Evolutionary conservation across 148 eudicot species (phyloP), one percentile per base, ranked within the genome.

Genomic region (Drosera capensis): DNA sequence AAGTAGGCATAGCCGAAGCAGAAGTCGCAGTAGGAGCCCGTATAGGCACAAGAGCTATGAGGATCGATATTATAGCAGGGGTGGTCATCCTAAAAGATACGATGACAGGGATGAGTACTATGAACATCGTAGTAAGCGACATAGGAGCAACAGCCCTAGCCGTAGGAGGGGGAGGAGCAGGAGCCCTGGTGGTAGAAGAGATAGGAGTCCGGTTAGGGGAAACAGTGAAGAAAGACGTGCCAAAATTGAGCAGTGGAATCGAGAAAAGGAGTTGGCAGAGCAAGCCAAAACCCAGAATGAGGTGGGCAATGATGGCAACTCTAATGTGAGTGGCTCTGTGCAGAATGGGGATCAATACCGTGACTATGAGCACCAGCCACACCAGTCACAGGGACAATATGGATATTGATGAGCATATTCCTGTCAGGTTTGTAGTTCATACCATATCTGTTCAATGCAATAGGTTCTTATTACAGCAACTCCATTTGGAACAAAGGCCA

Each of bases 161-260:
- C 77, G 59, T 39, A 67, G 71, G 41, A 68, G 77, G 44, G 80
- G 81, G 34, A 59, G 85, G 42, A 82, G 88, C 63, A 57, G 86
- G 46, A 82, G 94, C 66, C 87, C 94, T 19, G 73, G 69, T 46
- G 65, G 73, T 23, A 72, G 77, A 49, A 80, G 75, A 51, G 64
- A 67, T 26, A 67, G 79, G 40, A 80, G 94, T 45, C 84, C 86
- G 9, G 42, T 56, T 25, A 78, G 95, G 57, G 92, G 84, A 31
- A 75, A 82, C 20, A 88, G 94, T 62, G 97, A 75, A 65, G 97
- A 88, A 67, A 73, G 97, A 53, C 73, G 93, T 40, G 97, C 97
- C 2, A 84, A 57, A 71, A 88, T 88, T 55, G 93, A 75, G 71
- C 92, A 88, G 44, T 84, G 97, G 97, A 88, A 88, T 48, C 48